Evolutionary conservation across 495 filamentous ascomycete genomes (phyloP), one percentile per base, ranked within the genome.

Genomic region (Podospora didyma): DNA sequence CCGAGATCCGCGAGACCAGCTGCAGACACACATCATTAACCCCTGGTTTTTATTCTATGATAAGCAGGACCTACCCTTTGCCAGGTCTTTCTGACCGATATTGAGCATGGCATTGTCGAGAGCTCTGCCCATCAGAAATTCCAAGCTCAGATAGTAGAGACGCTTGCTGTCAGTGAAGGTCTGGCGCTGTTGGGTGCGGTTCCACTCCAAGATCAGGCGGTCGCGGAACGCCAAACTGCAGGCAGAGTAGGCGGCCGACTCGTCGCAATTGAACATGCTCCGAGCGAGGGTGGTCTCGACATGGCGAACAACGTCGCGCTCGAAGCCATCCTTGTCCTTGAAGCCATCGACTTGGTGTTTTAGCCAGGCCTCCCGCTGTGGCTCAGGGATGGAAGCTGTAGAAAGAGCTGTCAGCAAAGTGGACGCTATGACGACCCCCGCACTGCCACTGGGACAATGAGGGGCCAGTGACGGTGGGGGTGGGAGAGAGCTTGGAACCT

Each of bases 41-140:
- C 54, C 37, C 22, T 12, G 12, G 0, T 42, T 26, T 20, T 16
- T 17, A 16, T 26, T 35, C 41, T 10, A 5, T 19, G 5, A 11
- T 12, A 16, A 46, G n/a, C 7, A 17, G 39, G 4, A 56, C 69
- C 37, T 75, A 90, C 89, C 82, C 74, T 83, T 84, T 20, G 94
- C 94, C 50, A 86, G 73, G 65, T 90, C 83, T 73, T 98, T 98
- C 75, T 89, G 76, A 10, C 88, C 90, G 51, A 94, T 81, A 65
- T 98, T 98, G 53, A 98, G 82, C 89, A 98, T 97, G 28, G 95
- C 92, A 86, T 98, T 98, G 74, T 98, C 94, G 62, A 98, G 73
- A 34, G 94, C 88, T 62, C 94, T 79, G 22, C 94, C 94, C 94
- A 98, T 98, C 56, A 98, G 75, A 64, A 98, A 98, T 68, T 98